Evolutionary conservation across 345 rosid genomes (phyloP).

Genomic region (Citropsis articulata): DNA sequence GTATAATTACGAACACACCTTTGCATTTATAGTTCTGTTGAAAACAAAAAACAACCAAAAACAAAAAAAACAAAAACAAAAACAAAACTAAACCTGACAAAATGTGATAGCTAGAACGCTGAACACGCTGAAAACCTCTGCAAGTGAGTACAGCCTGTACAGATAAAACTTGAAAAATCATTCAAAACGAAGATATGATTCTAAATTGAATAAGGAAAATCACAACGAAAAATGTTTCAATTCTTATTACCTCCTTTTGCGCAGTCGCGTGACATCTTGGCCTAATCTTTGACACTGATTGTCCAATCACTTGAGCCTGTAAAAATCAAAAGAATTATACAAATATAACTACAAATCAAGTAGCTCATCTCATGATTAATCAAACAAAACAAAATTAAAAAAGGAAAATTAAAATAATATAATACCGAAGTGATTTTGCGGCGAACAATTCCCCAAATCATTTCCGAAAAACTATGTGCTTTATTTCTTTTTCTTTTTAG

Average conservation of each 20-base stretch:
- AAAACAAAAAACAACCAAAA: background rate
- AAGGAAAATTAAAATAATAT: background rate
- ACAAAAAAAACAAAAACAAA: too few relatives aligned
- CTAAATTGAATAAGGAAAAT: background rate
- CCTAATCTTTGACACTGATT: conserved; percentile 18
- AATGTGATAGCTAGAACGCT: conserved; percentile 11
- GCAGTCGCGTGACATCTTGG: conserved; percentile 6
- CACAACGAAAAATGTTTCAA: background rate
- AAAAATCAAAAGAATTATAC: background rate
- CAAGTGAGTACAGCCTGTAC: conserved; percentile 6
- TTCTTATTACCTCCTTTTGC: conserved; percentile 9
- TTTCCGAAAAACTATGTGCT: background rate
- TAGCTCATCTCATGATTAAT: background rate
- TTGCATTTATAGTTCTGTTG: too few relatives aligned
- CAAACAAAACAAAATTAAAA: background rate
- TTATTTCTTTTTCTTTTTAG: background rate
- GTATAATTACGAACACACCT: background rate
- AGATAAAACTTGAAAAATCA: background rate
- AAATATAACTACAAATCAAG: background rate
- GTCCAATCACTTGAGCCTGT: conserved; percentile 16
- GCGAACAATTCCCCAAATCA: conserved; percentile 26
- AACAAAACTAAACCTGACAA: conserved; percentile 1
- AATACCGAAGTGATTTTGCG: conserved; percentile 22
- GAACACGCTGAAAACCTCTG: conserved; percentile 11
- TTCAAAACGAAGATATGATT: background rate